Conservation (phyloP, 176 grass and related monocot species). For the Oryza nivara region DNA sequence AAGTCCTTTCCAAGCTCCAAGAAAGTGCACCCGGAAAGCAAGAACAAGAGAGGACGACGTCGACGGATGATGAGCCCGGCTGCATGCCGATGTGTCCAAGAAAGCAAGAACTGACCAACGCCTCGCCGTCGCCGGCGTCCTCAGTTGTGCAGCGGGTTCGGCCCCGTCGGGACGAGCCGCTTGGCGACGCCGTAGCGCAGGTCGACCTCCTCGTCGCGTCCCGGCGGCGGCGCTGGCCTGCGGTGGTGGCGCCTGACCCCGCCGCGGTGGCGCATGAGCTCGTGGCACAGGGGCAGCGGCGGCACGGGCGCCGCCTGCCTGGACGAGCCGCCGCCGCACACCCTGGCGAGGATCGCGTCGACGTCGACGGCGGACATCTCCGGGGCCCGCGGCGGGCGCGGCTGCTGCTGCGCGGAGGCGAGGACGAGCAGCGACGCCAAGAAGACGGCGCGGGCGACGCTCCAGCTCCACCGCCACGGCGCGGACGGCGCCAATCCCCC, state of each 20-base stretch:
- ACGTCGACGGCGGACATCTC: conserved; percentile 35
- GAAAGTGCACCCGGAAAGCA: conserved; percentile 60
- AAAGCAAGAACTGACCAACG: conserved; percentile 51
- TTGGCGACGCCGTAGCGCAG: conserved; percentile 72
- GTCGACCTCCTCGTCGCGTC: conserved; percentile 67
- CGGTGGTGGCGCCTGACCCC: background rate
- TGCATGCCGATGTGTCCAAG: conserved; percentile 36
- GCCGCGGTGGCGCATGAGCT: background rate
- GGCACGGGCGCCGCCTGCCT: background rate
- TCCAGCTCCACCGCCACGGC: conserved; percentile 24
- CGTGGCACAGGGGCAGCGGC: conserved; percentile 50
- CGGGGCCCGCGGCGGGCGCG: no score
- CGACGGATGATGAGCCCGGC: conserved; percentile 4
- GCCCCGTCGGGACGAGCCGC: conserved; percentile 79
- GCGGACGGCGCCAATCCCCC: background rate
- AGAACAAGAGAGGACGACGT: conserved; percentile 81
- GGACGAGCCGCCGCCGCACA: conserved; percentile 41
- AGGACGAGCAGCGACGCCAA: conserved; percentile 52
- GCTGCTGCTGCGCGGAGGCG: conserved; percentile 23
- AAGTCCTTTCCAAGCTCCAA: conserved; percentile 65
- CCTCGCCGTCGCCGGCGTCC: background rate
- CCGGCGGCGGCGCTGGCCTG: conserved; percentile 28
- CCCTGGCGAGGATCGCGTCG: conserved; percentile 25
- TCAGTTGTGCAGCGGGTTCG: conserved; percentile 96
- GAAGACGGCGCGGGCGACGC: conserved; percentile 45